phyloP scores from a whole-genome alignment of 1,284 basidiomycete species.

The Porogramme epimiltina region DNA sequence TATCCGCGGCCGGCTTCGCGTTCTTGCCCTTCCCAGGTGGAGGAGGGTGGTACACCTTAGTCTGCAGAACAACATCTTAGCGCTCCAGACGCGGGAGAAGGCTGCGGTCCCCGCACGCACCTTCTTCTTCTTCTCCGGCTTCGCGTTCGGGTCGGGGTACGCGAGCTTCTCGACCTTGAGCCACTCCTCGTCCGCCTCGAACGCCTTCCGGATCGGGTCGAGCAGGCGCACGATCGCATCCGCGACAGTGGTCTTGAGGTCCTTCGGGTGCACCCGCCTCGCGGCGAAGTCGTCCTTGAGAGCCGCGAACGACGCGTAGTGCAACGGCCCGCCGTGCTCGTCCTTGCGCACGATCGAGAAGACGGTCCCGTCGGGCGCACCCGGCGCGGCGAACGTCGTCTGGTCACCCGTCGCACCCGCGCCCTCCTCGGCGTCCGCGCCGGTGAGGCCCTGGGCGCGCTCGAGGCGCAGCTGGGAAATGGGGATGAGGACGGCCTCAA shows the following conservation, averaged over 20 bases:
- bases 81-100: background rate
- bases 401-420: constrained; percentile 47
- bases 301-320: constrained; percentile 71
- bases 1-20: constrained; percentile 30
- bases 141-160: constrained; percentile 80
- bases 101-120: constrained; percentile 33
- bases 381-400: constrained; percentile 62
- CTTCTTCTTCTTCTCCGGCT: constrained; percentile 68
- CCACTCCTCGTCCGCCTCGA: constrained; percentile 81
- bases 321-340: constrained; percentile 84
- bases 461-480: constrained; percentile 79
- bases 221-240: constrained; percentile 80
- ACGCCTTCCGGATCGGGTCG: constrained; percentile 81
- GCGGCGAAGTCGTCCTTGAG: constrained; percentile 80
- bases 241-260: constrained; percentile 86
- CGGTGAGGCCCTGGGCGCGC: constrained; percentile 43
- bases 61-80: background rate
- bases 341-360: constrained; percentile 80
- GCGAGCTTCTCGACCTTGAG: constrained; percentile 77
- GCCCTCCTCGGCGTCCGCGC: constrained; percentile 42
- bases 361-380: constrained; percentile 81
- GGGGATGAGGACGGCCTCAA: constrained; percentile 88
- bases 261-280: constrained; percentile 86
- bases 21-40: constrained; percentile 76
- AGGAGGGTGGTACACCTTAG: constrained; percentile 75